Conservation (phyloP, 1,284 basidiomycete genomes). For the Pyrrhoderma noxium region DNA sequence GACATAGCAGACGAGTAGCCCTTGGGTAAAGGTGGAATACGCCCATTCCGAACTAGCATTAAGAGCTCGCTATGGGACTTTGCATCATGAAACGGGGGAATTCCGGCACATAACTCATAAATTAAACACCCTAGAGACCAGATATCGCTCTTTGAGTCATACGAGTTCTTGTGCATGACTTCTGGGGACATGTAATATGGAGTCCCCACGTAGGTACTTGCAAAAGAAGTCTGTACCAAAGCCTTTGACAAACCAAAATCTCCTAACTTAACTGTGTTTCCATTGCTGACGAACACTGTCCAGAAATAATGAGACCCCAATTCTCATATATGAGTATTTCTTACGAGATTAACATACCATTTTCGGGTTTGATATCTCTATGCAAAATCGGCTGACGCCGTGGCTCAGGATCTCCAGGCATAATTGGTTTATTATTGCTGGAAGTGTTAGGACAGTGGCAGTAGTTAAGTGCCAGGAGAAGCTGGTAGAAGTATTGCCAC, state of each 20-base stretch:
- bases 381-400: constrained; percentile 79
- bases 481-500: constrained; percentile 94
- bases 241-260: constrained; percentile 96
- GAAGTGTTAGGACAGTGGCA: constrained; percentile 76
- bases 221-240: constrained; percentile 79
- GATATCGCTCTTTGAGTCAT: constrained; percentile 96
- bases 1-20: constrained; percentile 70
- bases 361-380: constrained; percentile 94
- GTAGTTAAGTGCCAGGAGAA: constrained; percentile 83
- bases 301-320: background rate
- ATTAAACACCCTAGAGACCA: constrained; percentile 97
- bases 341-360: constrained; percentile 49
- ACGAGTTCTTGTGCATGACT: constrained; percentile 91
- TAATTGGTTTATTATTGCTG: constrained; percentile 34
- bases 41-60: constrained; percentile 75
- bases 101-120: constrained; percentile 89
- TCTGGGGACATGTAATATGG: constrained; percentile 99
- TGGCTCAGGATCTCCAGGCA: constrained; percentile 26
- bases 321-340: background rate
- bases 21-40: constrained; percentile 79
- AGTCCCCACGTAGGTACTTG: constrained; percentile 97
- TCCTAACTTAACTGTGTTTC: constrained; percentile 81
- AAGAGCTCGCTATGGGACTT: constrained; percentile 82
- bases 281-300: constrained; percentile 77
- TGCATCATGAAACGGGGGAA: constrained; percentile 87